phyloP scores from a whole-genome alignment of 1,139 yeast species.

The Blastobotrys proliferans region DNA sequence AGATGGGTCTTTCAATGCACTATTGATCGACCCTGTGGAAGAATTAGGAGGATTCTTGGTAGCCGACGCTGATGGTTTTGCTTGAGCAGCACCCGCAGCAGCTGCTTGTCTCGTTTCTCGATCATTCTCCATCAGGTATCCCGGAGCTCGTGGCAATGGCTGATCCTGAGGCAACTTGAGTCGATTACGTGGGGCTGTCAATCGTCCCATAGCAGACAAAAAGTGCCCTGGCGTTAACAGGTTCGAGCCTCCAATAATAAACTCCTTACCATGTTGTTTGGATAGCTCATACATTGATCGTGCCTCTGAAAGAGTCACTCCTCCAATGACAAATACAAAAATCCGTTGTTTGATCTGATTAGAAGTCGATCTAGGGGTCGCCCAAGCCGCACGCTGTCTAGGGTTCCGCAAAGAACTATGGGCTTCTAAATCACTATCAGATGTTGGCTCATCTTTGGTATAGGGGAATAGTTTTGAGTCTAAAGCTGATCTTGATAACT shows the following conservation, averaged over 20 bases:
- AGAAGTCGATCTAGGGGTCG: slow-evolving; percentile 47
- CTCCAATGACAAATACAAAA: slow-evolving; percentile 82
- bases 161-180: slow-evolving; percentile 31
- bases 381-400: slow-evolving; percentile 81
- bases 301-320: slow-evolving; percentile 78
- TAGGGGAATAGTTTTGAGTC: slow-evolving; percentile 66
- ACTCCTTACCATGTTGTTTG: slow-evolving; percentile 58
- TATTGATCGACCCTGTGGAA: slow-evolving; percentile 3
- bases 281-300: slow-evolving; percentile 74
- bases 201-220: slow-evolving; percentile 34
- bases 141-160: slow-evolving; percentile 29
- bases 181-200: slow-evolving; percentile 29
- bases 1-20: slow-evolving; percentile 5
- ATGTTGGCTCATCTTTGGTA: slow-evolving; percentile 66
- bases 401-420: slow-evolving; percentile 61
- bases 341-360: slow-evolving; percentile 62
- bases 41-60: not conserved
- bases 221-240: slow-evolving; percentile 60
- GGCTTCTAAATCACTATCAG: slow-evolving; percentile 44
- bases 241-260: slow-evolving; percentile 80
- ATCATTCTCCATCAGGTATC: slow-evolving; percentile 29
- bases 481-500: slow-evolving; percentile 45
- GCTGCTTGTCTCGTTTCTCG: slow-evolving; percentile 20
- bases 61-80: slow-evolving; percentile 1
- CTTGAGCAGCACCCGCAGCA: slow-evolving; percentile 10